Evolutionary conservation across 2,329 filamentous ascomycete genomes (phyloP).

Genomic region (Didymella sp.): DNA sequence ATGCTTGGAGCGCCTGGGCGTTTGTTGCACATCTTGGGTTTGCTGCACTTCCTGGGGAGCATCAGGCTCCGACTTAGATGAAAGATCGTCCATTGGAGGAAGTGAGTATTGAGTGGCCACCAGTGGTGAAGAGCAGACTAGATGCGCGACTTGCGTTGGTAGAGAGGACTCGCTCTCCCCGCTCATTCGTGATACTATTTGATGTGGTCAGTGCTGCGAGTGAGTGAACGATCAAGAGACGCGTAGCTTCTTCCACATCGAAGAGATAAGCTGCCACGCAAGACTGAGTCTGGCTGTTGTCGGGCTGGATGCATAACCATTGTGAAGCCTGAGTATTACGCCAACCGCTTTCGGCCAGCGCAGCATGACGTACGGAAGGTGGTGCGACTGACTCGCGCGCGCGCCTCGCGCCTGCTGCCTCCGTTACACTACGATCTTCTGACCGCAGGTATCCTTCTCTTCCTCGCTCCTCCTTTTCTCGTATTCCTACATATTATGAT

Average conservation of each 20-base stretch:
- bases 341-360: constrained; percentile 27
- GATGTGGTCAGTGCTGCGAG: constrained; percentile 33
- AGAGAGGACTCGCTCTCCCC: constrained; percentile 32
- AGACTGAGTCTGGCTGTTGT: neutral
- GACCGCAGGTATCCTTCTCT: constrained; percentile 9
- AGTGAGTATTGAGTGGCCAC: constrained; percentile 5
- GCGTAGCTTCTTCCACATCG: constrained; percentile 11
- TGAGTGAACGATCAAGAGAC: constrained; percentile 27
- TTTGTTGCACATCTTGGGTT: constrained; percentile 11
- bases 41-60: constrained; percentile 18
- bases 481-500: neutral
- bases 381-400: constrained; percentile 37
- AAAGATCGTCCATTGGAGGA: constrained; percentile 28
- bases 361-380: constrained; percentile 36
- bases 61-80: constrained; percentile 22
- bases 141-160: constrained; percentile 19
- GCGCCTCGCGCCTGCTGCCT: constrained; percentile 22
- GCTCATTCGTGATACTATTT: constrained; percentile 28
- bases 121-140: constrained; percentile 29
- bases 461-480: neutral
- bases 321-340: constrained; percentile 1
- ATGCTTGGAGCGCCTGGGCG: constrained; percentile 3
- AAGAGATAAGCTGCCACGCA: neutral
- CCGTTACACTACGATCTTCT: constrained; percentile 18
- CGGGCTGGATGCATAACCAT: neutral